A percentile compares a stretch with the other conserved stretches of the same genome.
Conservation (phyloP, 495 filamentous ascomycete genomes). For the Aspergillus bertholletiae region DNA sequence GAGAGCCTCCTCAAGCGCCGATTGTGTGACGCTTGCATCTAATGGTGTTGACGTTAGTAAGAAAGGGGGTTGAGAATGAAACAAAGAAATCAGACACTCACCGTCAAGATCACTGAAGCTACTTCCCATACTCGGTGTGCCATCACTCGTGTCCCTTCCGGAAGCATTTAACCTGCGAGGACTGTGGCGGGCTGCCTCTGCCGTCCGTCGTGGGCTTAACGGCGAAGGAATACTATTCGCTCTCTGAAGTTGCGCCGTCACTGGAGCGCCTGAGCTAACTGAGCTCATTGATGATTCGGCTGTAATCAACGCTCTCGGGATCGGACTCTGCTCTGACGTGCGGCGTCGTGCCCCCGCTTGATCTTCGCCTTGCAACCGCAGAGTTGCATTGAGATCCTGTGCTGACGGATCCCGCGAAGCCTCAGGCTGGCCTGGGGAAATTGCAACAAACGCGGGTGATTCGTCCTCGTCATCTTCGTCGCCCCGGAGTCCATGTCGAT, state of each 20-base stretch:
- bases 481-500: slow-evolving; percentile 30
- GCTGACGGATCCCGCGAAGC: slow-evolving; percentile 20
- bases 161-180: slow-evolving; percentile 48
- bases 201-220: slow-evolving; percentile 52
- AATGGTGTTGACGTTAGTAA: slow-evolving; percentile 6
- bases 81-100: slow-evolving; percentile 34
- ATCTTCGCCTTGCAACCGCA: slow-evolving; percentile 39
- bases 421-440: slow-evolving; percentile 32
- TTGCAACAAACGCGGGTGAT: slow-evolving; percentile 71
- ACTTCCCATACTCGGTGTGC: slow-evolving; percentile 93
- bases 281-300: slow-evolving; percentile 63
- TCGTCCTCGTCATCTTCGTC: slow-evolving; percentile 43
- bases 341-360: slow-evolving; percentile 37
- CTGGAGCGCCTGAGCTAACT: slow-evolving; percentile 40
- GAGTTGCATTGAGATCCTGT: slow-evolving; percentile 60
- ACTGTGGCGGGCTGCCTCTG: slow-evolving; percentile 55
- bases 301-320: slow-evolving; percentile 40
- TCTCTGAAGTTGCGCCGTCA: slow-evolving; percentile 15
- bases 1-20: slow-evolving; percentile 88
- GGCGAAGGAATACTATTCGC: slow-evolving; percentile 20
- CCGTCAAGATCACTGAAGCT: slow-evolving; percentile 97
- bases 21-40: slow-evolving; percentile 94
- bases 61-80: too few species aligned
- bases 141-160: slow-evolving; percentile 71
- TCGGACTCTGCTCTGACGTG: slow-evolving; percentile 21